Percentiles rank a stretch among this genome's conserved stretches.
Conservation (phyloP, 1,139 yeast genomes). For the Nakaseomyces uthaithaninus region DNA sequence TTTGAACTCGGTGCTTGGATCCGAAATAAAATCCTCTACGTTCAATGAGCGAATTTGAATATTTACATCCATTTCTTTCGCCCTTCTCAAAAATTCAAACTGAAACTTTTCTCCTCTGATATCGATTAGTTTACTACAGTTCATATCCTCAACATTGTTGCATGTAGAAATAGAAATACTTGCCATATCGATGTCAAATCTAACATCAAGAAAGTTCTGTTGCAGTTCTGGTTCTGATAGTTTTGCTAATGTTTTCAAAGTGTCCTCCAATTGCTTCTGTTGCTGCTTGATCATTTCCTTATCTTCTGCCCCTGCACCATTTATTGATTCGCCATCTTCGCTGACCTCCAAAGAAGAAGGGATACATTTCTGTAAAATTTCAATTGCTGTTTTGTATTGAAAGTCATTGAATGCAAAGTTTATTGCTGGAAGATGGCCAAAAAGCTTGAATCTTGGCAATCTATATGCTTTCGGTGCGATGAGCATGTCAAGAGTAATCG, state of each 20-base stretch:
- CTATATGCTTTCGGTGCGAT: constrained; percentile 75
- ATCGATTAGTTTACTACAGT: constrained; percentile 63
- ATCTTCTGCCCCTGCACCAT: constrained; percentile 23
- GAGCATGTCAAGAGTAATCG: constrained; percentile 67
- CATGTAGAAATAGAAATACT: constrained; percentile 62
- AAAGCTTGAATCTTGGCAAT: constrained; percentile 61
- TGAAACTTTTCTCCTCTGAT: constrained; percentile 59
- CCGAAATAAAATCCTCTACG: constrained; percentile 62
- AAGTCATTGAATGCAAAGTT: constrained; percentile 72
- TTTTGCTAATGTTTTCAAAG: constrained; percentile 14
- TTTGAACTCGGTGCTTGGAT: constrained; percentile 57
- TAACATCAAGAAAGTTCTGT: constrained; percentile 65
- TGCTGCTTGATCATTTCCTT: constrained; percentile 16
- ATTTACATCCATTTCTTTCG: constrained; percentile 57
- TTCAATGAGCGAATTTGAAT: constrained; percentile 56
- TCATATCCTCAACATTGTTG: constrained; percentile 49
- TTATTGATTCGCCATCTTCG: constrained; percentile 19
- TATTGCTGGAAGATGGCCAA: constrained; percentile 75
- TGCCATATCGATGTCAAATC: constrained; percentile 58
- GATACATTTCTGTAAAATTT: constrained; percentile 58
- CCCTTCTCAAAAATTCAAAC: constrained; percentile 53
- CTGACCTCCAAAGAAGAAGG: constrained; percentile 46
- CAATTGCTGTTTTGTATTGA: constrained; percentile 83
- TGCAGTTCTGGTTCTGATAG: constrained; percentile 25
- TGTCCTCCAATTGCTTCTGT: constrained; percentile 19